A percentile compares a stretch with the other conserved stretches of the same genome.
Evolutionary conservation across 2,329 filamentous ascomycete species (phyloP).

Genomic region (Aspergillus costaricaensis): DNA sequence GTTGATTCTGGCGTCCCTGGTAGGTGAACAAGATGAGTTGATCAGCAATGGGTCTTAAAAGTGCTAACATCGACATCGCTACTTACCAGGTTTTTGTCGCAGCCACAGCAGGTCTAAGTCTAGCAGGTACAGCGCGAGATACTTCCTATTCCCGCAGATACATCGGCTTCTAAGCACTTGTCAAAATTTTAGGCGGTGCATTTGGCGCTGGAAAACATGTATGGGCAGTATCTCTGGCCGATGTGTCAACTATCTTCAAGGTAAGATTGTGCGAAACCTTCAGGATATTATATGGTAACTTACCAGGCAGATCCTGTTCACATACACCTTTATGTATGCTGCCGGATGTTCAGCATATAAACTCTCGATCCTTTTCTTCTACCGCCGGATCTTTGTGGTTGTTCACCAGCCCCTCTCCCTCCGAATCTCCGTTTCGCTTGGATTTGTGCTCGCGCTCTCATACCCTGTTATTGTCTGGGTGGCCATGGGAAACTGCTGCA

Average conservation of each 20-base stretch:
- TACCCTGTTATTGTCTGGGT: constrained; percentile 20
- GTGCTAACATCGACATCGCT: neutral
- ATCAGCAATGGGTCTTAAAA: neutral
- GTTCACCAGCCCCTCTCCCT: constrained; percentile 14
- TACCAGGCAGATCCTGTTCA: constrained; percentile 11
- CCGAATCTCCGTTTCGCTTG: constrained; percentile 8
- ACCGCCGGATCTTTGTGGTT: constrained; percentile 21
- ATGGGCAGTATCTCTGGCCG: constrained; percentile 12
- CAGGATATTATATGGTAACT: neutral
- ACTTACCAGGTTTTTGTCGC: constrained; percentile 6
- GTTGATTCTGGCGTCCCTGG: constrained; percentile 15
- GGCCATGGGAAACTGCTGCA: constrained; percentile 16
- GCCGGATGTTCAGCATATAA: constrained; percentile 19
- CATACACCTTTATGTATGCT: constrained; percentile 21
- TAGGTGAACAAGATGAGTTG: neutral
- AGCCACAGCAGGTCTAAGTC: constrained; percentile 12
- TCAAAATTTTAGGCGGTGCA: constrained; percentile 4
- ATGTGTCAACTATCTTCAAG: constrained; percentile 14
- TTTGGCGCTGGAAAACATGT: constrained; percentile 17
- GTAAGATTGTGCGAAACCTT: constrained; percentile 1
- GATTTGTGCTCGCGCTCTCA: constrained; percentile 13
- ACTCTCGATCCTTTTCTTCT: constrained; percentile 27
- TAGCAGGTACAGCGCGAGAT: constrained; percentile 3
- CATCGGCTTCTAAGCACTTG: neutral
- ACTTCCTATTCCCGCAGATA: too few species aligned